Evolutionary conservation across 768 basidiomycete genomes (phyloP).

Genomic region (Mycena haematopus): DNA sequence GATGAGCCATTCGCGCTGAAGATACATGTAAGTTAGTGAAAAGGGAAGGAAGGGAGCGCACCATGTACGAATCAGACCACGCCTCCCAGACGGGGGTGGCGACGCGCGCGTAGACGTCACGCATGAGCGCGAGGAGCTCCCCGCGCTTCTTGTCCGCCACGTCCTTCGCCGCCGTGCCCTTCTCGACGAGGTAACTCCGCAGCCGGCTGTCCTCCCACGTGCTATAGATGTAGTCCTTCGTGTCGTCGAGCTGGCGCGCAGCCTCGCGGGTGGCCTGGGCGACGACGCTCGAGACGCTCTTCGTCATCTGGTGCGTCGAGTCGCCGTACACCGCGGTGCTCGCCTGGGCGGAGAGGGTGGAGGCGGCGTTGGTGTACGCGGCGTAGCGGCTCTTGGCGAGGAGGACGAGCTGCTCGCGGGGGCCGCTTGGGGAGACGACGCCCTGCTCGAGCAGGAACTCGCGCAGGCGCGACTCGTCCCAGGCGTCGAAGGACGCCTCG

Average conservation of each 20-base stretch:
- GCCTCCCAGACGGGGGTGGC: slow-evolving; percentile 76
- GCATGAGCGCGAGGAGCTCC: slow-evolving; percentile 74
- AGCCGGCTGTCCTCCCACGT: slow-evolving; percentile 87
- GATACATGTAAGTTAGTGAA: neutral
- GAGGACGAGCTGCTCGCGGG: slow-evolving; percentile 78
- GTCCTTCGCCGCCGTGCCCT: slow-evolving; percentile 70
- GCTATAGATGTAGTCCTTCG: slow-evolving; percentile 88
- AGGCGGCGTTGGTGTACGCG: slow-evolving; percentile 65
- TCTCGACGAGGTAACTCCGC: slow-evolving; percentile 73
- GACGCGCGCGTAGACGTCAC: slow-evolving; percentile 66
- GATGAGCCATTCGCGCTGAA: slow-evolving; percentile 83
- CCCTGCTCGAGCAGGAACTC: slow-evolving; percentile 88
- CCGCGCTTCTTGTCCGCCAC: slow-evolving; percentile 60
- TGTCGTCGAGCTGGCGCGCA: slow-evolving; percentile 62
- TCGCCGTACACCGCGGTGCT: slow-evolving; percentile 60
- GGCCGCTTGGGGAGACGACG: slow-evolving; percentile 80
- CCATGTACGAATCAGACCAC: slow-evolving; percentile 52
- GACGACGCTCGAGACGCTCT: slow-evolving; percentile 40
- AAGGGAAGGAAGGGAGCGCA: neutral
- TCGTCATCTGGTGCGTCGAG: slow-evolving; percentile 45
- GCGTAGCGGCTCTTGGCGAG: slow-evolving; percentile 77
- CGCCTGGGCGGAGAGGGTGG: slow-evolving; percentile 56
- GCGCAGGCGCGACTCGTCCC: slow-evolving; percentile 85
- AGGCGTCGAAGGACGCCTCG: slow-evolving; percentile 72
- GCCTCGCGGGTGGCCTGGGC: slow-evolving; percentile 62